Evolutionary conservation across 768 basidiomycete genomes (phyloP).

Genomic region (Lepiota venenata): DNA sequence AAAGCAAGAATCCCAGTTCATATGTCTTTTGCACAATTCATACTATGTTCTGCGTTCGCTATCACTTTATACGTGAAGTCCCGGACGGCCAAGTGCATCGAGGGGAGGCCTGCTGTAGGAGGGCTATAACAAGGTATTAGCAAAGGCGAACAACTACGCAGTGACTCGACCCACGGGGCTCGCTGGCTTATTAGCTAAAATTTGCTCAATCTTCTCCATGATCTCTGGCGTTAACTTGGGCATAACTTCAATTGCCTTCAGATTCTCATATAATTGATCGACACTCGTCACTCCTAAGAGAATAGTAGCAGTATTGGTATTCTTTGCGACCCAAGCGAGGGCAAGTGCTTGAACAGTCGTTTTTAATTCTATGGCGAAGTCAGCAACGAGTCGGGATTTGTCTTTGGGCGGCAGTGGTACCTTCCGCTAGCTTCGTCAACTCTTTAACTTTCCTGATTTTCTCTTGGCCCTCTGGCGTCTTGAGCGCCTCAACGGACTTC

Average conservation of each 20-base stretch:
- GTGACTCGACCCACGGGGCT: no score
- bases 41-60: no score
- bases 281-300: constrained; percentile 68
- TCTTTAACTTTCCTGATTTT: constrained; percentile 69
- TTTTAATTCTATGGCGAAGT: constrained; percentile 26
- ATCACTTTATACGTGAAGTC: no score
- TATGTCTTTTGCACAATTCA: no score
- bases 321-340: constrained; percentile 73
- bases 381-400: not conserved
- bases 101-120: no score
- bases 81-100: no score
- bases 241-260: constrained; percentile 43
- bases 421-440: constrained; percentile 59
- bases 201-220: constrained; percentile 1
- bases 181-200: constrained; percentile 1
- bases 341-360: constrained; percentile 62
- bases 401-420: constrained; percentile 18
- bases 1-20: no score
- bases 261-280: constrained; percentile 63
- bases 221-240: not conserved
- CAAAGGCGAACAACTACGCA: no score
- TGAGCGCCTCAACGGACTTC: constrained; percentile 46
- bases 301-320: constrained; percentile 64
- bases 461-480: constrained; percentile 54
- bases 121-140: no score